Percentiles rank a stretch among this genome's conserved stretches.
phyloP scores from a whole-genome alignment of 495 filamentous ascomycete species.

The Trichoderma parareesei region DNA sequence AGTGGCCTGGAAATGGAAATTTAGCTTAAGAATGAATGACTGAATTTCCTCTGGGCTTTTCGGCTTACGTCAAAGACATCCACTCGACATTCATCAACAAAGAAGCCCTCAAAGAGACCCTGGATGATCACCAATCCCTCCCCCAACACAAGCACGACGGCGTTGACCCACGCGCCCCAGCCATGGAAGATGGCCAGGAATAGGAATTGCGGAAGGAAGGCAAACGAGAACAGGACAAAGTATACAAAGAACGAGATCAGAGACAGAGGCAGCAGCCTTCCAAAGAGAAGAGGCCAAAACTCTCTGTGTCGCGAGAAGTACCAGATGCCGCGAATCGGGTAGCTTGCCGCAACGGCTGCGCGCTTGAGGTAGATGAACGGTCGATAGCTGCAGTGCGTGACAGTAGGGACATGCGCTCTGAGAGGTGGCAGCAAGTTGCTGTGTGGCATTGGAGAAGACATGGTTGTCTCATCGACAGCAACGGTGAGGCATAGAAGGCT shows the following conservation, averaged over 20 bases:
- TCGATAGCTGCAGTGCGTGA: background rate
- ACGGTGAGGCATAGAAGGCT: background rate
- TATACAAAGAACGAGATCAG: constrained; percentile 68
- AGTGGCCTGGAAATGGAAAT: constrained; percentile 26
- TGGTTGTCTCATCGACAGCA: background rate
- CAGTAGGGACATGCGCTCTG: background rate
- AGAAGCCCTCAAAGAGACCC: constrained; percentile 66
- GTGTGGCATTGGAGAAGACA: background rate
- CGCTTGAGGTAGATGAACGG: constrained; percentile 21
- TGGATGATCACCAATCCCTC: constrained; percentile 77
- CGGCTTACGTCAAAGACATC: constrained; percentile 80
- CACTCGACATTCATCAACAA: constrained; percentile 76
- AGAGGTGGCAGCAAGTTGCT: background rate
- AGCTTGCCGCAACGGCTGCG: constrained; percentile 26
- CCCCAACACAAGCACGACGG: constrained; percentile 68
- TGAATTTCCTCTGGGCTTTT: background rate
- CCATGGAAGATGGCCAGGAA: constrained; percentile 79
- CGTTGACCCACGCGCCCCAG: constrained; percentile 60
- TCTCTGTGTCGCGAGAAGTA: constrained; percentile 64
- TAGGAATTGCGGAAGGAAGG: constrained; percentile 80
- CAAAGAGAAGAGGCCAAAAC: constrained; percentile 58
- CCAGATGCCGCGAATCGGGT: constrained; percentile 54
- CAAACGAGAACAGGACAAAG: constrained; percentile 67
- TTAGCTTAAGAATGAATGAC: constrained; percentile 15
- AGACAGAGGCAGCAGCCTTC: constrained; percentile 61